Evolutionary conservation across 306 rosid genomes (phyloP), one percentile per base, ranked within the genome.

Genomic region (Vicia faba): DNA sequence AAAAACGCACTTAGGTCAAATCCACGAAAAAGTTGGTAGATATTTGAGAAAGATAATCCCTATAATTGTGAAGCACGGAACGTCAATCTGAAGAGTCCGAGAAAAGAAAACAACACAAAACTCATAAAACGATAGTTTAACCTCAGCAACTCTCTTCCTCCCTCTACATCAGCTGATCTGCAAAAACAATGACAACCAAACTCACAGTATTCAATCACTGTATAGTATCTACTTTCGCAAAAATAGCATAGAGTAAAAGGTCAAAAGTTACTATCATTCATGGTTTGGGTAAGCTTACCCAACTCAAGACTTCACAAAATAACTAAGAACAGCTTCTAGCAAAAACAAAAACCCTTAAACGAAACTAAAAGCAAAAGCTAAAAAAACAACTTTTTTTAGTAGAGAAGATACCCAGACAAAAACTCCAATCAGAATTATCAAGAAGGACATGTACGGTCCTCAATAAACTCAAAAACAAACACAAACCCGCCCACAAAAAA

Each of bases 111-210:
- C 6, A 31, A 31, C 19, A 16, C 63, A 44, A 0, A 73, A 16
- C 59, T 44, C 19, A 18, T 35, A 71, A 49, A 35, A n/a, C 51
- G 11, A 55, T 55, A 48, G 43, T 33, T 65, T 28, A 56, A 74
- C 61, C 71, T 72, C n/a, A 23, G 3, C 28, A 25, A 25, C 64
- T 39, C 51, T 61, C 68, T 18, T 55, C 38, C 3, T 18, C 39
- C 53, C 49, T 70, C 31, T 8, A 67, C 63, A 69, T 68, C 78
- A 69, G 75, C 68, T 83, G 83, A 80, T 86, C 86, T 84, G 80
- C 66, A 28, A 53, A 64, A 38, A 49, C 43, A 45, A 49, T 49
- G 26, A 63, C 20, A 49, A 69, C 14, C 53, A 75, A 62, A 75
- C 50, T 62, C 10, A 28, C 39, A 16, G 23, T 13, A 51, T 29